A percentile compares a stretch with the other conserved stretches of the same genome.
phyloP scores from a whole-genome alignment of 2,329 filamentous ascomycete species.

The Aspergillus tubingensis region DNA sequence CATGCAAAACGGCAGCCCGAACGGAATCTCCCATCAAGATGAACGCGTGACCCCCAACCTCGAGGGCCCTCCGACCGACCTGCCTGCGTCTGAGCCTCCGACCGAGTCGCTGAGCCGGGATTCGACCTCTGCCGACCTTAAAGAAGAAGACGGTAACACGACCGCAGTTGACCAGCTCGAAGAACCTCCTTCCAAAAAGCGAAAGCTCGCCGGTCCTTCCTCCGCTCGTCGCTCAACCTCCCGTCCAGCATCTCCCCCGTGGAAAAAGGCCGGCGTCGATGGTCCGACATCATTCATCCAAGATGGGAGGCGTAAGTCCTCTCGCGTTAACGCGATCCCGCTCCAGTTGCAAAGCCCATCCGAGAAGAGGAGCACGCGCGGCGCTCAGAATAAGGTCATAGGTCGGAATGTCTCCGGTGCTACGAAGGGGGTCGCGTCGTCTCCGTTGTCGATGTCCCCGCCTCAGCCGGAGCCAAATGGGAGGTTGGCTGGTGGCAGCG shows the following conservation, averaged over 20 bases:
- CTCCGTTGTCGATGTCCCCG: slow-evolving; percentile 33
- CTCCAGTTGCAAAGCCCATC: slow-evolving; percentile 51
- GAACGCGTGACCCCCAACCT: slow-evolving; percentile 38
- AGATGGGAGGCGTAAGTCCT: slow-evolving; percentile 63
- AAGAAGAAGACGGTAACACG: slow-evolving; percentile 31
- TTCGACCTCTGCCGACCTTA: slow-evolving; percentile 30
- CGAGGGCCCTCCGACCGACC: slow-evolving; percentile 25
- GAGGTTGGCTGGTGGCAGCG: slow-evolving; percentile 32
- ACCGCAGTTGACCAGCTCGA: slow-evolving; percentile 32
- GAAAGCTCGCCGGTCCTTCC: slow-evolving; percentile 43
- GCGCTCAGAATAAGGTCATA: slow-evolving; percentile 37
- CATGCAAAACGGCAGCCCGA: slow-evolving; percentile 50
- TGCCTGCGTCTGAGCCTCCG: slow-evolving; percentile 22
- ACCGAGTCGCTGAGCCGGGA: slow-evolving; percentile 27
- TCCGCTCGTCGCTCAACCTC: slow-evolving; percentile 41
- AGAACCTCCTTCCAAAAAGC: slow-evolving; percentile 48
- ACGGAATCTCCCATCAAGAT: slow-evolving; percentile 44
- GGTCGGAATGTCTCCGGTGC: slow-evolving; percentile 31
- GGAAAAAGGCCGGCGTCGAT: slow-evolving; percentile 82
- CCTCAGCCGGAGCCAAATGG: slow-evolving; percentile 34
- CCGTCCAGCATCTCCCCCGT: slow-evolving; percentile 73
- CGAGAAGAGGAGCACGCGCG: slow-evolving; percentile 50
- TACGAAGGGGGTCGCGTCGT: slow-evolving; percentile 30
- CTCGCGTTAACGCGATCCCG: slow-evolving; percentile 54
- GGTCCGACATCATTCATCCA: slow-evolving; percentile 82